Evolutionary conservation across 495 filamentous ascomycete genomes (phyloP).

Genomic region (Penicillium mononematosum): DNA sequence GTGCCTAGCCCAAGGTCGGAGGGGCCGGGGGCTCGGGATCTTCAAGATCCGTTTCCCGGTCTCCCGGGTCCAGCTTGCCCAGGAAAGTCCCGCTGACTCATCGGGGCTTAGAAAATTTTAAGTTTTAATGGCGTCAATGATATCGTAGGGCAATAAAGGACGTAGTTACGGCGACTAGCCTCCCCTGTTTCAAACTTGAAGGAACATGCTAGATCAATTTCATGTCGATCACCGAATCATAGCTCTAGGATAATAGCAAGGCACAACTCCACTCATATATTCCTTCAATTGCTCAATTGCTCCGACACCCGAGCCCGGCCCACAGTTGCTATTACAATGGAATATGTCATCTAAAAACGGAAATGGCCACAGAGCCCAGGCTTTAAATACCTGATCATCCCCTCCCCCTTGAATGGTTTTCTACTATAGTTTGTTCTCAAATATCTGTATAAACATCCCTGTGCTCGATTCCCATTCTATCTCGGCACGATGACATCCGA

Average conservation of each 20-base stretch:
- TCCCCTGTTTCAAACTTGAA: no score
- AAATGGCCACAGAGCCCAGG: background rate
- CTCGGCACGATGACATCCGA: slow-evolving; percentile 3
- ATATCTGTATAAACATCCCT: background rate
- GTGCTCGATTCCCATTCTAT: background rate
- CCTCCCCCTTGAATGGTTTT: background rate
- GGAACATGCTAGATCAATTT: no score
- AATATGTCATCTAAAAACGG: slow-evolving; percentile 3
- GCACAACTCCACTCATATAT: no score
- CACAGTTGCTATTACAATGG: slow-evolving; percentile 1
- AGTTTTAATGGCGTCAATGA: no score
- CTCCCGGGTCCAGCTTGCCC: no score
- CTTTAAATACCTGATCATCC: slow-evolving; percentile 1
- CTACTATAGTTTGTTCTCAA: background rate
- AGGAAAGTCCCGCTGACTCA: no score
- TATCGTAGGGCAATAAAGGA: no score
- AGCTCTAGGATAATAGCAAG: background rate
- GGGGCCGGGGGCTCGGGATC: no score
- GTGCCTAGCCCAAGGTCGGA: no score
- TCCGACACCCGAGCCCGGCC: background rate
- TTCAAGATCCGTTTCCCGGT: no score
- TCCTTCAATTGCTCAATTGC: background rate
- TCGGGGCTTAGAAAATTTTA: no score
- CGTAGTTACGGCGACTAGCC: no score
- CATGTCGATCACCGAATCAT: background rate